Evolutionary conservation across 2,329 filamentous ascomycete genomes (phyloP).

Genomic region (Fusarium musae): DNA sequence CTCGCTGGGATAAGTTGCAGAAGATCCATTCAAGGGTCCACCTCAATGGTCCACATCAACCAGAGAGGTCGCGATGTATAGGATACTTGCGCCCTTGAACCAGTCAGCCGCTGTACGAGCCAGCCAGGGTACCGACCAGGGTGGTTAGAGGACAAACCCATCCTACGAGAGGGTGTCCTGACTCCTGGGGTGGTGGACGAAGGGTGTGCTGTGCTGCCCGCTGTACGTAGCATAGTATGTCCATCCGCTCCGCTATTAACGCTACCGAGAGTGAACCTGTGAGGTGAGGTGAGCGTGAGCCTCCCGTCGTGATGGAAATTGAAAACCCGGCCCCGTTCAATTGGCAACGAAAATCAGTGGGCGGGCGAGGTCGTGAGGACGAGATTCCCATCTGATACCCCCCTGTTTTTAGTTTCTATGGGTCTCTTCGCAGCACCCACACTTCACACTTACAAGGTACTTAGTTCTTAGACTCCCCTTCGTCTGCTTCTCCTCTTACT

Average conservation of each 20-base stretch:
- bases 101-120: constrained; percentile 41
- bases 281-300: constrained; percentile 12
- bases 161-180: constrained; percentile 31
- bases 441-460: constrained; percentile 40
- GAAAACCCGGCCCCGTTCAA: constrained; percentile 19
- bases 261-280: neutral
- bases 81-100: constrained; percentile 35
- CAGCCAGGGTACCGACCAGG: constrained; percentile 43
- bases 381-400: constrained; percentile 36
- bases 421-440: constrained; percentile 33
- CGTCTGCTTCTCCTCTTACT: constrained; percentile 31
- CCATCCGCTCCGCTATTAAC: constrained; percentile 21
- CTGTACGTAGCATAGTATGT: neutral
- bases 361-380: constrained; percentile 13
- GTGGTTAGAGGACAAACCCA: constrained; percentile 23
- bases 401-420: constrained; percentile 29
- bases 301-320: constrained; percentile 28
- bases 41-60: constrained; percentile 19
- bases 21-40: constrained; percentile 34
- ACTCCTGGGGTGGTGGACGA: constrained; percentile 11
- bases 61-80: constrained; percentile 32
- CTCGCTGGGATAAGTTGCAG: constrained; percentile 40
- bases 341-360: constrained; percentile 27
- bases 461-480: constrained; percentile 39
- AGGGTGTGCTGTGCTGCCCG: constrained; percentile 12